These are phyloP conservation scores for Solidago caesia DNA, from an alignment of 129 eudicot genomes.

Conservation along the genomic window DNA sequence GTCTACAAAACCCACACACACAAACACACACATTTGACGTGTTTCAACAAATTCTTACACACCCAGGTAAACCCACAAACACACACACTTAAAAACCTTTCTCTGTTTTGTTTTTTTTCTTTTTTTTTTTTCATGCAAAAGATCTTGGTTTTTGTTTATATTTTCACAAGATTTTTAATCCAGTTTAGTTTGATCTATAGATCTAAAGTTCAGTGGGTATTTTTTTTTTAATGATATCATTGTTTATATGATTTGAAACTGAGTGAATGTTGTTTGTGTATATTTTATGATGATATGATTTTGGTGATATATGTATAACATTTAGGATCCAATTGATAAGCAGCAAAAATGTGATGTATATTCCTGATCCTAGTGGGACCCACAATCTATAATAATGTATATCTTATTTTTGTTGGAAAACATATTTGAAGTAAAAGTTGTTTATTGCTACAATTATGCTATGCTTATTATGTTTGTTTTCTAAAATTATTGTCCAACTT, in stretches of 20 bases:
- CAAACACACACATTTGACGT: slow-evolving; percentile 29
- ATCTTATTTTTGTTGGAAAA: too few species aligned
- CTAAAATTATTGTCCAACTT: too few species aligned
- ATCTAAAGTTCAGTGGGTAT: slow-evolving; percentile 9
- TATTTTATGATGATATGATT: slow-evolving; percentile 1
- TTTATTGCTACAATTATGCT: too few species aligned
- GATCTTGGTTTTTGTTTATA: not conserved
- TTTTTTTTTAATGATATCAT: slow-evolving; percentile 3
- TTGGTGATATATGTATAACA: not conserved
- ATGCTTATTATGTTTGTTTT: too few species aligned
- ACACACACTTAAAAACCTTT: not conserved
- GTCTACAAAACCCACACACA: slow-evolving; percentile 12
- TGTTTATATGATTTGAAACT: slow-evolving; percentile 7
- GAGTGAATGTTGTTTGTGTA: not conserved
- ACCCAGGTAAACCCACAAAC: slow-evolving; percentile 21
- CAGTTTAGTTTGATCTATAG: slow-evolving; percentile 18
- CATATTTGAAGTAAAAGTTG: too few species aligned
- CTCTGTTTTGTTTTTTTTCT: not conserved
- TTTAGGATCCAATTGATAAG: slow-evolving; percentile 26
- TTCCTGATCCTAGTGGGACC: slow-evolving; percentile 5
- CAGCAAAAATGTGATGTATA: not conserved
- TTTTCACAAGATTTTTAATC: slow-evolving; percentile 5
- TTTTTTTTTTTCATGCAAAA: not conserved
- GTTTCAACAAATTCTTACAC: slow-evolving; percentile 37
- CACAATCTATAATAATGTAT: not conserved